Conservation (phyloP, 352 stramenopile species). For the Globisporangium spinosum region DNA sequence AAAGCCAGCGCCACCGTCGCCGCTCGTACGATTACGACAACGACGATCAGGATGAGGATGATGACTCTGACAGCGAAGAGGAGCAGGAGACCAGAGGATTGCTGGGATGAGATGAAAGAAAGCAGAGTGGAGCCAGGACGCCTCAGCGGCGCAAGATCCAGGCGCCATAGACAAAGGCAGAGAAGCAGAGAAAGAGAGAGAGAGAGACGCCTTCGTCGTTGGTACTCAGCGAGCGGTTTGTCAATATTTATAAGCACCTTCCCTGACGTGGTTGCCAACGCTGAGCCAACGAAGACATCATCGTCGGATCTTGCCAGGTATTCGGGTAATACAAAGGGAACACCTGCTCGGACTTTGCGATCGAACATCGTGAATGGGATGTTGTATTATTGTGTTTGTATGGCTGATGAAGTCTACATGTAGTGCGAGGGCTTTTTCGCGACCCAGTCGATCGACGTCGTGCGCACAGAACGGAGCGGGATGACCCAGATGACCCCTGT, state of each 20-base stretch:
- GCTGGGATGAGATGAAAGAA: slow-evolving; percentile 29
- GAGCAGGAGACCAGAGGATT: slow-evolving; percentile 47
- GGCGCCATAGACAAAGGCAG: neutral
- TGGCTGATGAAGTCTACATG: neutral
- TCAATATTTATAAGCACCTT: slow-evolving; percentile 18
- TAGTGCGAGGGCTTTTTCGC: neutral
- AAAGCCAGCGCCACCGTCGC: slow-evolving; percentile 16
- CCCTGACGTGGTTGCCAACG: neutral
- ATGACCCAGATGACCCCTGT: slow-evolving; percentile 65
- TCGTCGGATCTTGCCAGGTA: neutral
- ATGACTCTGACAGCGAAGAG: slow-evolving; percentile 20
- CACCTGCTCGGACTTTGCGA: neutral
- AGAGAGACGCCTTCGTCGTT: neutral
- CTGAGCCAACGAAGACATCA: neutral
- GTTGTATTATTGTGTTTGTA: neutral
- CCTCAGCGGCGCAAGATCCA: neutral
- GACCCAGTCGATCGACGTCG: slow-evolving; percentile 23
- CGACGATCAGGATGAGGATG: slow-evolving; percentile 27
- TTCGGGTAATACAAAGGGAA: slow-evolving; percentile 1
- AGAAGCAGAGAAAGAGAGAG: neutral
- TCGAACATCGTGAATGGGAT: neutral
- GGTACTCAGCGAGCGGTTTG: neutral
- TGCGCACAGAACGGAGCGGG: slow-evolving; percentile 36
- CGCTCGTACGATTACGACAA: slow-evolving; percentile 37
- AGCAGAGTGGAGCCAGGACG: neutral